phyloP scores from a whole-genome alignment of 2,329 filamentous ascomycete genomes.

The Aspergillus persii region DNA sequence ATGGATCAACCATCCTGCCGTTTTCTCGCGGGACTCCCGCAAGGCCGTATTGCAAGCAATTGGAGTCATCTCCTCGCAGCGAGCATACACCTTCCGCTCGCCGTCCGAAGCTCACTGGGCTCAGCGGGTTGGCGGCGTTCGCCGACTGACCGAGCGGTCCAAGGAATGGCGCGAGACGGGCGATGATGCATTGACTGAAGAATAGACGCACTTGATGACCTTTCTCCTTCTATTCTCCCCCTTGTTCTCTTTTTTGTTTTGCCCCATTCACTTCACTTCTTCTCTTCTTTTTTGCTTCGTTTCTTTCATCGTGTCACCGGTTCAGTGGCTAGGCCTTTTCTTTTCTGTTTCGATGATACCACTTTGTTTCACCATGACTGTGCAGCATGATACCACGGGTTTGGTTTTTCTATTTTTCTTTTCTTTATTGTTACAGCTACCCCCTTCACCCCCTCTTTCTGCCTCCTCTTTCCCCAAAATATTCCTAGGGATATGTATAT shows the following conservation, averaged over 20 bases:
- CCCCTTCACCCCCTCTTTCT: not conserved
- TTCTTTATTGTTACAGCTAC: not conserved
- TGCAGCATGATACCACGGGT: constrained; percentile 35
- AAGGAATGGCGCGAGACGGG: constrained; percentile 89
- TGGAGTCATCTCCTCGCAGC: constrained; percentile 91
- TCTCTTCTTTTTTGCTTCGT: constrained; percentile 2
- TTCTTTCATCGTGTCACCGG: constrained; percentile 7
- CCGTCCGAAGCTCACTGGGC: constrained; percentile 90
- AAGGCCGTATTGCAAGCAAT: constrained; percentile 97
- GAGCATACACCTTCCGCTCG: constrained; percentile 89
- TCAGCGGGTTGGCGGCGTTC: constrained; percentile 74
- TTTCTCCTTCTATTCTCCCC: constrained; percentile 5
- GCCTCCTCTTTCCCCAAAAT: not conserved
- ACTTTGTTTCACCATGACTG: constrained; percentile 39
- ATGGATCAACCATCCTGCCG: constrained; percentile 96
- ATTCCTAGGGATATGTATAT: not conserved
- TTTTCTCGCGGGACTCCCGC: constrained; percentile 88
- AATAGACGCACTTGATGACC: constrained; percentile 29
- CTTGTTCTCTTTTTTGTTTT: constrained; percentile 5
- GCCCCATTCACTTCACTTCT: constrained; percentile 4
- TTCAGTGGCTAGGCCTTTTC: constrained; percentile 11
- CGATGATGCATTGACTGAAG: constrained; percentile 66
- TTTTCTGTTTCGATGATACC: constrained; percentile 37
- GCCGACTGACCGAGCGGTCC: constrained; percentile 75
- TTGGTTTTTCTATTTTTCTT: constrained; percentile 9